Conservation (phyloP, 768 basidiomycete genomes). For the Lactifluus volemus region DNA sequence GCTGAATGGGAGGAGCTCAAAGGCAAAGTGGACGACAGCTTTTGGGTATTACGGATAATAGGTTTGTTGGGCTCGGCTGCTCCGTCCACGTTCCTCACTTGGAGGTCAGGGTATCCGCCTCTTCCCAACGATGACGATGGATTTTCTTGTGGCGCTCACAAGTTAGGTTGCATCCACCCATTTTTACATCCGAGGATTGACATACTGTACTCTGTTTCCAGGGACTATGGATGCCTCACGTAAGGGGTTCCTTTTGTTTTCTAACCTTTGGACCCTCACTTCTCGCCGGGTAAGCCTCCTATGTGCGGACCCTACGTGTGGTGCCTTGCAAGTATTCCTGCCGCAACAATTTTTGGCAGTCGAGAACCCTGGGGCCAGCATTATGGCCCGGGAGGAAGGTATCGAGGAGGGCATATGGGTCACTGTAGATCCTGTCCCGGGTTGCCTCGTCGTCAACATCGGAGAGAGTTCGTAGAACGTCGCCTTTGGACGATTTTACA, state of each 20-base stretch:
- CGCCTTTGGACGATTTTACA: not conserved
- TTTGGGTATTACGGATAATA: slow-evolving; percentile 85
- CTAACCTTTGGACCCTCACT: not conserved
- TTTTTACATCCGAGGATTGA: not conserved
- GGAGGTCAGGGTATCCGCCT: slow-evolving; percentile 67
- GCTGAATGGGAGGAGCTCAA: slow-evolving; percentile 65
- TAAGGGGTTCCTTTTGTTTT: slow-evolving; percentile 27
- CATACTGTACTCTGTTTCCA: slow-evolving; percentile 22
- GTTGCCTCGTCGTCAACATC: slow-evolving; percentile 84
- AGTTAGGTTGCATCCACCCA: slow-evolving; percentile 34
- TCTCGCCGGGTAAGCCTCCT: slow-evolving; percentile 50
- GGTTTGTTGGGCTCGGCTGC: slow-evolving; percentile 32
- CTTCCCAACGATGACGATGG: slow-evolving; percentile 73
- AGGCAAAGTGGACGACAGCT: slow-evolving; percentile 70
- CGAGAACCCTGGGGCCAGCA: slow-evolving; percentile 24
- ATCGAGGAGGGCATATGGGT: slow-evolving; percentile 65
- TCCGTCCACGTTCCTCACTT: not conserved
- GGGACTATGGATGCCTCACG: slow-evolving; percentile 91
- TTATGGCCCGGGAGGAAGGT: slow-evolving; percentile 41
- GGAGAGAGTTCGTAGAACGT: slow-evolving; percentile 65
- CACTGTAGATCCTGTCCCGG: slow-evolving; percentile 72
- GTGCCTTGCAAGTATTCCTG: slow-evolving; percentile 77
- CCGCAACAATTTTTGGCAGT: slow-evolving; percentile 31
- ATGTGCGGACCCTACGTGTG: slow-evolving; percentile 71
- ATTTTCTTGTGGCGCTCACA: slow-evolving; percentile 86